Evolutionary conservation across 2,329 filamentous ascomycete genomes (phyloP), one percentile per base, ranked within the genome.

Genomic region (Iodosphaeria phyllophila): DNA sequence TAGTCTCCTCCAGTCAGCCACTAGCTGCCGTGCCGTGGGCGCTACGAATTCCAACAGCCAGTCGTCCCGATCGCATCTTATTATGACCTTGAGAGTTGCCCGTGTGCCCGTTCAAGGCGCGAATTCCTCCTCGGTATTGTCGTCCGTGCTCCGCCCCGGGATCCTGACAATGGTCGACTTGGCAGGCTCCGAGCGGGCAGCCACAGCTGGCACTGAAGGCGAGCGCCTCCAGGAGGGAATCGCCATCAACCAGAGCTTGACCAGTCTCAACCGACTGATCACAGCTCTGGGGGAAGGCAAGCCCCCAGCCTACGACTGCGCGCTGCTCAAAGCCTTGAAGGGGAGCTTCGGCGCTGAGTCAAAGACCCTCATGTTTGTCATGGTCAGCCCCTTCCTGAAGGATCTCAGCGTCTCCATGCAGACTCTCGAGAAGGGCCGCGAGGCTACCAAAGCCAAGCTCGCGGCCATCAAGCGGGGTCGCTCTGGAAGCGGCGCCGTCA

Each of bases 11-110:
- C 64, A 66, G 20, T 70, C 76, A 23, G 89, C 91, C 0, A 73
- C 76, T 36, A 73, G 70, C 39, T 93, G 95, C 50, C 71, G 89
- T 10, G 86, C 78, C 7, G 84, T 93, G 4, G 89, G 89, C 2
- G 83, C 89, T 0, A 98, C 89, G n/a, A 93, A 91, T 45, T 82
- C 89, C 32, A 98, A 98, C 52, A 82, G 92, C 54, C 70, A 84
- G 23, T 92, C 82, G 1, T 92, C 83, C 8, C 76, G 91, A 24
- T 92, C 82, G 16, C 89, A 98, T 52, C 92, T 80, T 1, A 83
- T 98, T 24, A 95, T 98, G 44, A 92, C 95, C 29, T 64, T 98
- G 27, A 92, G 91, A 43, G 51, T 75, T 6, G 52, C 58, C 6
- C 69, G 70, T n/a, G 52, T 58, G 26, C 95, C 95, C 32, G 55